Evolutionary conservation across 2,329 filamentous ascomycete genomes (phyloP), one percentile per base, ranked within the genome.

Genomic region (Epichloe glyceriae): DNA sequence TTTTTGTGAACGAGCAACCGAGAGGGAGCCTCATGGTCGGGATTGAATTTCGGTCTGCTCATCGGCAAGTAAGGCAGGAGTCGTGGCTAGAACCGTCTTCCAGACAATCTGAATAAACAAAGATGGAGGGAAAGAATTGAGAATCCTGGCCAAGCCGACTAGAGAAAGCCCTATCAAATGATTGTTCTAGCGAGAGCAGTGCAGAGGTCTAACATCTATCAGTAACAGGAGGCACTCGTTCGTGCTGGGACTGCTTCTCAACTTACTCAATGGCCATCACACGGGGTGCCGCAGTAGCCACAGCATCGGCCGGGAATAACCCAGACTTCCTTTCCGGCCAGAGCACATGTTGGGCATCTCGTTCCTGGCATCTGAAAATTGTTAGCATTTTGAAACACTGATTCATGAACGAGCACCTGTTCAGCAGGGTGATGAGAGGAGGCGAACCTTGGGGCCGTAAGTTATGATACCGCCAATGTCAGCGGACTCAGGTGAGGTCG

Each of bases 301-400:
- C 75, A 79, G 47, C 65, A 64, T 51, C 72, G 70, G 49, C 75
- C 75, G 34, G 73, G 74, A 53, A 77, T 74, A 22, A 79, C 75
- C 75, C 75, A 79, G 42, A 74, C 72, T 57, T 78, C 75, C 53
- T 72, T 67, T 53, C 75, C 75, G 44, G 67, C 64, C 41, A 64
- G 60, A 47, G 69, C 67, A 56, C 75, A 79, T 4, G 69, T 76
- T 46, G 74, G 73, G 60, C 75, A 79, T 57, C 69, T 67, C 26
- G 76, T 73, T 10, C 75, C 75, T 4, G 75, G 70, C 53, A 76
- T 69, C 61, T 69, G 43, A 35, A n/a, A 3, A 3, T 33, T 34
- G 47, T 49, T 22, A 42, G n/a, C 54, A 38, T 54, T 40, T 10
- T 49, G 47, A 26, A 50, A 41, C 11, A 11, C 39, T 17, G n/a